Percentiles rank a stretch among this genome's conserved stretches.
Conservation (phyloP, 306 rosid genomes). For the Lathyrus tuberosus region DNA sequence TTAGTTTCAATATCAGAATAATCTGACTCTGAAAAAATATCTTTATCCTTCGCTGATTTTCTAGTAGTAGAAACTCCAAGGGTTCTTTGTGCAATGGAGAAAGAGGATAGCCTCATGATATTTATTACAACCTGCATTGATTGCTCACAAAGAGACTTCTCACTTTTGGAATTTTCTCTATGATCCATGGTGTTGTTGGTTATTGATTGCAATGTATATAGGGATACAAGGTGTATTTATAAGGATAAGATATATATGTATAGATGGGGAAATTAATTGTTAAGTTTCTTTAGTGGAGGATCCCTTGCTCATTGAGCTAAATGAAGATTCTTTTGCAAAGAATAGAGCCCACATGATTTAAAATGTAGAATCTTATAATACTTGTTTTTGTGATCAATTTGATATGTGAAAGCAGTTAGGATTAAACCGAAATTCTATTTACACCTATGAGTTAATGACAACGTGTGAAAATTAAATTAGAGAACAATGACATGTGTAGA, state of each 20-base stretch:
- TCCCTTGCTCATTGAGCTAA: conserved; percentile 44
- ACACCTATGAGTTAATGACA: not conserved
- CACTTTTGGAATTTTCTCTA: conserved; percentile 42
- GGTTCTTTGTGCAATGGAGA: conserved; percentile 47
- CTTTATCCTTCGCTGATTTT: conserved; percentile 15
- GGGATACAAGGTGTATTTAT: conserved; percentile 26
- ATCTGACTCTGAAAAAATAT: conserved; percentile 26
- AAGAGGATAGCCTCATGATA: conserved; percentile 63
- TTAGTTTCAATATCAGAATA: conserved; percentile 32
- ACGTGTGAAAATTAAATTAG: not conserved
- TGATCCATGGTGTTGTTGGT: conserved; percentile 43
- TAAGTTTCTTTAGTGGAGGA: conserved; percentile 39
- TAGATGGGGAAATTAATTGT: conserved; percentile 18
- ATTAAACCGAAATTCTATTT: not conserved
- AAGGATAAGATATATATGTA: conserved; percentile 34
- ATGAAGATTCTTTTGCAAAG: conserved; percentile 39
- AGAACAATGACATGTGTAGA: not conserved
- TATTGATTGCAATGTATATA: conserved; percentile 13
- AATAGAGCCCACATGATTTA: conserved; percentile 18
- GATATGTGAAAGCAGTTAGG: conserved; percentile 29
- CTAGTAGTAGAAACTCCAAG: conserved; percentile 36
- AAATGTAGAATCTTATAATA: conserved; percentile 31
- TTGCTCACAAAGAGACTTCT: conserved; percentile 62
- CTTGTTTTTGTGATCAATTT: not conserved
- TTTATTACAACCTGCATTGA: conserved; percentile 68